Evolutionary conservation across 1,284 basidiomycete genomes (phyloP).

Genomic region (Rhodotorula sp.): DNA sequence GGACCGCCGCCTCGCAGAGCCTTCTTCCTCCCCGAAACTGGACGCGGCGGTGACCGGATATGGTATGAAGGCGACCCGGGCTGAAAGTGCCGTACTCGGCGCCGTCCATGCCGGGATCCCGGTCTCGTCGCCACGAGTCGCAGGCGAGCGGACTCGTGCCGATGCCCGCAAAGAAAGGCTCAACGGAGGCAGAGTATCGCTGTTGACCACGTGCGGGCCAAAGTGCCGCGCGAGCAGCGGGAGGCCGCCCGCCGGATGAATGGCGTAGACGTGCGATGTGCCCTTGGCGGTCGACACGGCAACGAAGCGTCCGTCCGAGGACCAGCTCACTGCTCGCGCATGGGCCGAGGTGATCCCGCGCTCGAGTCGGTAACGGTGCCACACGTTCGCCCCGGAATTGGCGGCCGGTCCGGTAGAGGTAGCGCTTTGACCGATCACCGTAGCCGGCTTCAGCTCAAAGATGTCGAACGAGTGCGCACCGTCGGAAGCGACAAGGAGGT

Average conservation of each 20-base stretch:
- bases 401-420: slow-evolving; percentile 4
- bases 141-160: slow-evolving; percentile 20
- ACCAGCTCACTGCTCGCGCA: slow-evolving; percentile 61
- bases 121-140: not conserved
- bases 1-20: not conserved
- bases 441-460: slow-evolving; percentile 53
- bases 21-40: not conserved
- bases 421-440: slow-evolving; percentile 31
- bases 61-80: slow-evolving; percentile 19
- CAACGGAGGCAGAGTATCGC: slow-evolving; percentile 19
- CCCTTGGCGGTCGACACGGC: slow-evolving; percentile 60
- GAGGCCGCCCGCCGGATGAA: slow-evolving; percentile 71
- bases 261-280: slow-evolving; percentile 65
- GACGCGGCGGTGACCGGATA: slow-evolving; percentile 4
- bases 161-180: slow-evolving; percentile 20
- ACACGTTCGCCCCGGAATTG: slow-evolving; percentile 50
- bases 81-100: not conserved
- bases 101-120: not conserved
- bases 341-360: slow-evolving; percentile 68
- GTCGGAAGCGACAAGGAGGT: slow-evolving; percentile 58
- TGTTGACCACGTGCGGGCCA: slow-evolving; percentile 18
- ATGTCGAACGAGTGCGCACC: slow-evolving; percentile 64
- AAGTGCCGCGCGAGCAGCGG: slow-evolving; percentile 46
- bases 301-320: slow-evolving; percentile 66
- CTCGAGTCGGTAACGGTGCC: slow-evolving; percentile 67